Percentiles rank a stretch among this genome's conserved stretches.
Evolutionary conservation across 179 eudicot species (phyloP).

Genomic region (Drosera spatulata): DNA sequence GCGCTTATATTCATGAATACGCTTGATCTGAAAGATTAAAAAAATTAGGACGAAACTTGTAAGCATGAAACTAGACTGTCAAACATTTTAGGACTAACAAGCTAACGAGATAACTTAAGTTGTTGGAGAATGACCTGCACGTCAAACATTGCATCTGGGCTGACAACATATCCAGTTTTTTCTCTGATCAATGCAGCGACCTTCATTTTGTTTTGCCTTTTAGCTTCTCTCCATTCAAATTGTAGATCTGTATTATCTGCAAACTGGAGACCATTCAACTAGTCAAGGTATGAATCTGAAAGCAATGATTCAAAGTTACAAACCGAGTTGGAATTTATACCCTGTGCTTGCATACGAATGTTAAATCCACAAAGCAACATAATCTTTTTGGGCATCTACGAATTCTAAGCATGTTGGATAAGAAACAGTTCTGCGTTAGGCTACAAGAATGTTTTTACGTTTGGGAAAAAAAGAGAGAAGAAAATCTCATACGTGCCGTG

Average conservation of each 20-base stretch:
- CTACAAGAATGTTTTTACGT: too few species aligned
- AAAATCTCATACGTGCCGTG: too few species aligned
- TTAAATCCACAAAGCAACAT: too few species aligned
- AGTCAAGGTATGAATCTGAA: constrained; percentile 1
- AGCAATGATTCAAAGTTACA: not conserved
- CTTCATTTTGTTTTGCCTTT: constrained; percentile 34
- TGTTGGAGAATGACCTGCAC: constrained; percentile 33
- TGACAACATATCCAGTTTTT: constrained; percentile 47
- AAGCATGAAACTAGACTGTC: not conserved
- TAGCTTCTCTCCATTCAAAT: constrained; percentile 57
- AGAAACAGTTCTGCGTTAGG: too few species aligned
- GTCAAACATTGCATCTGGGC: constrained; percentile 57
- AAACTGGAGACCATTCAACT: constrained; percentile 20
- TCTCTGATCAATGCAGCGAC: constrained; percentile 37
- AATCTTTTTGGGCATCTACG: too few species aligned
- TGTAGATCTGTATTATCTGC: constrained; percentile 43
- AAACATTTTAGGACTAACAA: not conserved
- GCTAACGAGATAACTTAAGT: not conserved
- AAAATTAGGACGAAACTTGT: too few species aligned
- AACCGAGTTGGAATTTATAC: too few species aligned
- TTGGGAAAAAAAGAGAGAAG: too few species aligned
- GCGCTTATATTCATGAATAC: constrained; percentile 93
- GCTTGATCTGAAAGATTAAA: constrained; percentile 48
- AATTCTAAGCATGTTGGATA: too few species aligned
- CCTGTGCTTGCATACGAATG: too few species aligned